Evolutionary conservation across 2,329 filamentous ascomycete genomes (phyloP).

Genomic region (Epichloe uncinata): DNA sequence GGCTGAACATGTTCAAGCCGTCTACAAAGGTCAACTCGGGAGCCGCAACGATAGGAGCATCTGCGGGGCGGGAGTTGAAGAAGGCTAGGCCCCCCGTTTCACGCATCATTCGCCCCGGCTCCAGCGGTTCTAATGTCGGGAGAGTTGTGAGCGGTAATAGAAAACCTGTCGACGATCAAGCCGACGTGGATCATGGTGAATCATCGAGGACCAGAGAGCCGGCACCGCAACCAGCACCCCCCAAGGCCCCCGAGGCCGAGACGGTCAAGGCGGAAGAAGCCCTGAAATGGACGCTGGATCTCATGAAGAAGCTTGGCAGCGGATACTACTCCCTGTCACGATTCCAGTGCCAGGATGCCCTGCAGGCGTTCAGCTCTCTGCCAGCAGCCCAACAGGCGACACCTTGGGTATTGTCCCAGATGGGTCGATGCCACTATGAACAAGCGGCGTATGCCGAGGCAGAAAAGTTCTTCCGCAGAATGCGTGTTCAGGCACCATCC

Average conservation of each 20-base stretch:
- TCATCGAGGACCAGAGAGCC: conserved; percentile 31
- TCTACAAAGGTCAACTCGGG: conserved; percentile 52
- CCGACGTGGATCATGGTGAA: conserved; percentile 60
- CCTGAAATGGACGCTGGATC: conserved; percentile 61
- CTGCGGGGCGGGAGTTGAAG: conserved; percentile 58
- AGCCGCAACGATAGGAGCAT: conserved; percentile 41
- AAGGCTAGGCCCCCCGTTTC: conserved; percentile 74
- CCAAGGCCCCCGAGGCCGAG: conserved; percentile 36
- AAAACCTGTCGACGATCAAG: conserved; percentile 54
- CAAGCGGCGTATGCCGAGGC: conserved; percentile 76
- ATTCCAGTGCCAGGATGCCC: conserved; percentile 65
- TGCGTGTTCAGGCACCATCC: conserved; percentile 68
- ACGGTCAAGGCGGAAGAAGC: conserved; percentile 58
- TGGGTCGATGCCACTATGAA: conserved; percentile 86
- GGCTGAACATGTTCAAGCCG: conserved; percentile 56
- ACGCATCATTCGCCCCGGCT: conserved; percentile 49
- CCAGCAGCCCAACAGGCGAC: conserved; percentile 70
- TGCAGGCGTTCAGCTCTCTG: conserved; percentile 59
- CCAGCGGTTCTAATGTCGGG: conserved; percentile 59
- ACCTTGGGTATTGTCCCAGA: conserved; percentile 82
- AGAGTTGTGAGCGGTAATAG: conserved; percentile 84
- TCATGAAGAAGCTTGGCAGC: conserved; percentile 68
- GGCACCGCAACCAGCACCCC: conserved; percentile 21
- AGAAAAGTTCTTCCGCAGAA: conserved; percentile 69
- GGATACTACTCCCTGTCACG: conserved; percentile 68